Evolutionary conservation across 768 basidiomycete genomes (phyloP).

Genomic region (Mycena pura): DNA sequence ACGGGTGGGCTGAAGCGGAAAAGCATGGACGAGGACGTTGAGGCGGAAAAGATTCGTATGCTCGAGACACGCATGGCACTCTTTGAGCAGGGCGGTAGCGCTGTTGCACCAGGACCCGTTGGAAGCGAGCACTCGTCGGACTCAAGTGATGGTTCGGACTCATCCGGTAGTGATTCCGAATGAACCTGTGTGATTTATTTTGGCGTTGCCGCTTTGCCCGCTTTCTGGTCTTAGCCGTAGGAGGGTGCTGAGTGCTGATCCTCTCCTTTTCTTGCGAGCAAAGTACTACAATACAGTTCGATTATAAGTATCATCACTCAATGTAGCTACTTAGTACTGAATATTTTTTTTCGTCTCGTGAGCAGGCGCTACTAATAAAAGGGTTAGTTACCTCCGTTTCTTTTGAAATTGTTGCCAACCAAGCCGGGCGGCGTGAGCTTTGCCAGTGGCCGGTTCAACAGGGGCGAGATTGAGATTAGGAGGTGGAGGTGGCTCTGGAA

Average conservation of each 20-base stretch:
- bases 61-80: slow-evolving; percentile 88
- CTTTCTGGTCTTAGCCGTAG: slow-evolving; percentile 27
- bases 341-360: slow-evolving; percentile 34
- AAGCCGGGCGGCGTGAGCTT: slow-evolving; percentile 45
- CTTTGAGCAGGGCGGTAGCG: slow-evolving; percentile 70
- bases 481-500: slow-evolving; percentile 10
- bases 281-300: slow-evolving; percentile 45
- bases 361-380: background rate
- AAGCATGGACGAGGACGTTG: slow-evolving; percentile 96
- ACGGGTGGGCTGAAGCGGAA: slow-evolving; percentile 92
- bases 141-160: slow-evolving; percentile 78
- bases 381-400: slow-evolving; percentile 33
- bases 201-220: slow-evolving; percentile 26
- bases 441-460: slow-evolving; percentile 16
- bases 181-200: slow-evolving; percentile 46
- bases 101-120: slow-evolving; percentile 41
- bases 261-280: slow-evolving; percentile 34
- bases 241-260: slow-evolving; percentile 16
- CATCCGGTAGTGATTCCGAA: slow-evolving; percentile 86
- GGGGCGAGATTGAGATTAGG: no score
- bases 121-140: slow-evolving; percentile 83
- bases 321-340: slow-evolving; percentile 62
- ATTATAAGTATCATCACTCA: slow-evolving; percentile 46
- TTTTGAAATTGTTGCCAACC: slow-evolving; percentile 69
- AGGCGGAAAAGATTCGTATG: slow-evolving; percentile 92